phyloP scores from a whole-genome alignment of 495 filamentous ascomycete species.

The Daldinia bambusicola region DNA sequence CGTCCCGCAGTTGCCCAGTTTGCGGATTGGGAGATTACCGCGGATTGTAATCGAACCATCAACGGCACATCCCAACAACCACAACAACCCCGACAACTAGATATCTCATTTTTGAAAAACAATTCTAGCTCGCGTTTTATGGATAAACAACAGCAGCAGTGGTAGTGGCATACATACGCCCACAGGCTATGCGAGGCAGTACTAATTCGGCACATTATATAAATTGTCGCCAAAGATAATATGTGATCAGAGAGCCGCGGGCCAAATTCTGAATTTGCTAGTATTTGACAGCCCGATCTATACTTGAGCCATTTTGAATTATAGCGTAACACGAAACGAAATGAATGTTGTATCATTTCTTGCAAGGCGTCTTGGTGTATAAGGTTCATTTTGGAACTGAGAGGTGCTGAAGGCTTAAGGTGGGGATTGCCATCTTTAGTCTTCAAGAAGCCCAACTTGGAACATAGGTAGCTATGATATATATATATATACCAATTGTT shows the following conservation, averaged over 20 bases:
- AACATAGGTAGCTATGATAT: slow-evolving; percentile 16
- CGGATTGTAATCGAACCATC: slow-evolving; percentile 64
- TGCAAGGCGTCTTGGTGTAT: slow-evolving; percentile 35
- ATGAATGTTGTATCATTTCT: slow-evolving; percentile 34
- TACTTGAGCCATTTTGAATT: slow-evolving; percentile 2
- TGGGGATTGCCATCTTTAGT: neutral
- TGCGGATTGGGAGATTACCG: slow-evolving; percentile 57
- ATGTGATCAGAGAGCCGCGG: slow-evolving; percentile 14
- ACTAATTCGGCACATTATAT: neutral
- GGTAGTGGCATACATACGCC: neutral
- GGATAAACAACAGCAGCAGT: neutral
- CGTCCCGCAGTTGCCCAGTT: slow-evolving; percentile 55
- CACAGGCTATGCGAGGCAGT: neutral
- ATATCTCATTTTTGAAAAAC: neutral
- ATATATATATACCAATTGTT: slow-evolving; percentile 33
- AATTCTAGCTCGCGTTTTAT: neutral
- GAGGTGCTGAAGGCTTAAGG: neutral
- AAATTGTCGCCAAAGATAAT: neutral
- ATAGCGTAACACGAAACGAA: slow-evolving; percentile 8
- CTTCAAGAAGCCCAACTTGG: neutral
- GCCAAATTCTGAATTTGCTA: slow-evolving; percentile 2
- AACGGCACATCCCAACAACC: slow-evolving; percentile 48
- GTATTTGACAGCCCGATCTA: slow-evolving; percentile 7
- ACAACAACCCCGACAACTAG: slow-evolving; percentile 13
- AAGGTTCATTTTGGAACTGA: slow-evolving; percentile 13